Conservation (phyloP, 164 flowering plant species). For the Macadamia tetraphylla region DNA sequence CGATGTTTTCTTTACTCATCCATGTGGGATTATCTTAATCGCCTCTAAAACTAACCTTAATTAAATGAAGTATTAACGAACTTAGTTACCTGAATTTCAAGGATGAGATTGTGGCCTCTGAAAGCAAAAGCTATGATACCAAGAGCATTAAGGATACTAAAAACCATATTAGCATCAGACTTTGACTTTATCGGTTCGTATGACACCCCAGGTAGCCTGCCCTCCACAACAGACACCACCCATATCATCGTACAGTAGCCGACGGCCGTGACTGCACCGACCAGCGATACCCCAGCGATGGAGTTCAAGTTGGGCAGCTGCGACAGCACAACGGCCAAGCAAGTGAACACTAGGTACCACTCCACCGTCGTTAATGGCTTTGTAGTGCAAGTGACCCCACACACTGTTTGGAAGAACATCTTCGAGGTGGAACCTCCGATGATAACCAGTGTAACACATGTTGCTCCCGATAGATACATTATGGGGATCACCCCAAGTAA, state of each 20-base stretch:
- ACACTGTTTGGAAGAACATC: conserved; percentile 39
- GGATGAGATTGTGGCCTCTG: conserved; percentile 79
- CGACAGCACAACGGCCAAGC: conserved; percentile 40
- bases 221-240: conserved; percentile 37
- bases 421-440: conserved; percentile 53
- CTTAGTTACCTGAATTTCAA: conserved; percentile 62
- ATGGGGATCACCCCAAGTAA: conserved; percentile 46
- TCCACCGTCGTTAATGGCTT: conserved; percentile 44
- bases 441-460: conserved; percentile 52
- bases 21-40: no score
- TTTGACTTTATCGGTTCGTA: conserved; percentile 23
- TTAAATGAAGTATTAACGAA: no score
- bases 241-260: conserved; percentile 52
- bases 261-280: conserved; percentile 57
- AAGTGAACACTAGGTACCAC: conserved; percentile 70
- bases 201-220: conserved; percentile 27
- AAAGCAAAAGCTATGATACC: conserved; percentile 77
- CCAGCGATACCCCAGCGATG: conserved; percentile 52
- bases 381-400: conserved; percentile 35
- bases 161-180: conserved; percentile 18
- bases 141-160: conserved; percentile 49
- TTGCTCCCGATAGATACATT: conserved; percentile 66
- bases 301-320: conserved; percentile 77
- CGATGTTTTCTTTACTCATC: no score
- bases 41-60: no score